phyloP scores from a whole-genome alignment of 140 eudicot genomes.

The Ambrosia hybrid region DNA sequence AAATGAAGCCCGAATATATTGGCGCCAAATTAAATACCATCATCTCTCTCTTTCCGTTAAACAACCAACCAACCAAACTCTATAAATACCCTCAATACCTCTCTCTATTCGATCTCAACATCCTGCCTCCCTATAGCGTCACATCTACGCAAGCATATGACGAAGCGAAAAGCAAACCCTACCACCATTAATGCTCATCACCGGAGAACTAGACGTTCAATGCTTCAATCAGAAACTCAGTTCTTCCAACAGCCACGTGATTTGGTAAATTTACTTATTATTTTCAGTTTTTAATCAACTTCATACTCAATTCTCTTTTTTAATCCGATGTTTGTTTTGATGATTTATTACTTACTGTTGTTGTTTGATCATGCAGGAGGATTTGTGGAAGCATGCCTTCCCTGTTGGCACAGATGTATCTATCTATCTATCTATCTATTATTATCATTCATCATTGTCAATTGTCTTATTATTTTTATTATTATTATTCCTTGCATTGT shows the following conservation, averaged over 20 bases:
- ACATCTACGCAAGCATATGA: not conserved
- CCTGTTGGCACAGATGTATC: slow-evolving; percentile 87
- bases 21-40: too few relatives aligned
- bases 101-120: not conserved
- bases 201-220: slow-evolving; percentile 33
- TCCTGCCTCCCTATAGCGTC: not conserved
- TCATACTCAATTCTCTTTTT: too few relatives aligned
- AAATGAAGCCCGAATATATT: too few relatives aligned
- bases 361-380: slow-evolving; percentile 51
- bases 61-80: too few relatives aligned
- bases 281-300: too few relatives aligned
- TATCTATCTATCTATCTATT: not conserved
- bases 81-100: too few relatives aligned
- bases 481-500: not conserved
- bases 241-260: slow-evolving; percentile 63
- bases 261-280: slow-evolving; percentile 33
- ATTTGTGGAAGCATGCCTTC: slow-evolving; percentile 71
- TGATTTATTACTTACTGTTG: slow-evolving; percentile 15
- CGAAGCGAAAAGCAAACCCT: not conserved
- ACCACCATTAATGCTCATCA: not conserved
- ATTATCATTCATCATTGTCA: not conserved
- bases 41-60: too few relatives aligned
- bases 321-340: not conserved
- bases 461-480: not conserved
- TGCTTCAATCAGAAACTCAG: slow-evolving; percentile 50